Evolutionary conservation across 2,329 filamentous ascomycete species (phyloP).

Genomic region (Fusarium decemcellulare): DNA sequence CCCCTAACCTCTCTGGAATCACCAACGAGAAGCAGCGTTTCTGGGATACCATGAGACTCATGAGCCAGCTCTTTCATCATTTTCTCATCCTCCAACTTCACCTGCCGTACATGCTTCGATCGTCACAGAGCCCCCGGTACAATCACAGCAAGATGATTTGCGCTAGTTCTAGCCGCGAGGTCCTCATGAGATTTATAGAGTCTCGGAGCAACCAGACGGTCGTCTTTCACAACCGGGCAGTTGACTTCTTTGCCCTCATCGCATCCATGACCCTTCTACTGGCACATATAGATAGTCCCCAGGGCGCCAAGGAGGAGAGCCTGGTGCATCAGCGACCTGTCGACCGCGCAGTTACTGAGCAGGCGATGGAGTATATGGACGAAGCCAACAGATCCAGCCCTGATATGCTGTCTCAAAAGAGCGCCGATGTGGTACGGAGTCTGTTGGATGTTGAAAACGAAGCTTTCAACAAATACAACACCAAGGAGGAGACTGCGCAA

Average conservation of each 20-base stretch:
- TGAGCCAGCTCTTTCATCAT: background rate
- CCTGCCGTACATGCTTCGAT: background rate
- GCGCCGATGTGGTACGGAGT: background rate
- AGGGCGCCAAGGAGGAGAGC: conserved; percentile 5
- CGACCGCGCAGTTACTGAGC: conserved; percentile 23
- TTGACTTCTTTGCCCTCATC: conserved; percentile 1
- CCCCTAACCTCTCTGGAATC: background rate
- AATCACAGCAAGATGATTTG: background rate
- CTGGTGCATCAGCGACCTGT: conserved; percentile 20
- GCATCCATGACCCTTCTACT: background rate
- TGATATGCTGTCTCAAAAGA: background rate
- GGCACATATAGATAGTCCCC: background rate
- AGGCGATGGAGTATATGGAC: conserved; percentile 14
- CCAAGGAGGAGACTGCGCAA: background rate
- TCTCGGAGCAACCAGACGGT: conserved; percentile 1
- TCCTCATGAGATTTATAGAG: background rate
- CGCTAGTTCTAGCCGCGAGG: background rate
- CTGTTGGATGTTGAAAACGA: background rate
- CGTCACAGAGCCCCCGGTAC: background rate
- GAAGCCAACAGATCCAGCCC: background rate
- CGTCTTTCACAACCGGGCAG: background rate
- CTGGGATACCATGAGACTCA: background rate
- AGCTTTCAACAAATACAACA: background rate
- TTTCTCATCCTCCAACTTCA: background rate
- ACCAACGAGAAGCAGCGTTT: background rate